Conservation (phyloP, 441 rosid species). For the Pelargonium citronellum region DNA sequence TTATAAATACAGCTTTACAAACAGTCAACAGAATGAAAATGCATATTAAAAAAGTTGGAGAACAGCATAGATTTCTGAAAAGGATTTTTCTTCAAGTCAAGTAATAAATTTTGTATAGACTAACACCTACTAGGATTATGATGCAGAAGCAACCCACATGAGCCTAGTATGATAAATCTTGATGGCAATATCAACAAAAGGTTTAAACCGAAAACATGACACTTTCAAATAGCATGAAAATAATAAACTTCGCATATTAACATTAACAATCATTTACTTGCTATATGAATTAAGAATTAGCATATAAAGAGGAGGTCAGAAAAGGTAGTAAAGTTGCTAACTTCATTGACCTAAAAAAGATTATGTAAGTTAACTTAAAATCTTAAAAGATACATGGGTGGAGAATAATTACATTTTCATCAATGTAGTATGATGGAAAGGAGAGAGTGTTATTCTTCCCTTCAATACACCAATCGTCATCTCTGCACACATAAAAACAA, state of each 20-base stretch:
- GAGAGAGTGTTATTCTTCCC: constrained; percentile 64
- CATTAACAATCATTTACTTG: constrained; percentile 1
- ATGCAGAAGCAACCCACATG: neutral
- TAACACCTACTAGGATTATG: neutral
- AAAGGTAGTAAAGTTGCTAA: neutral
- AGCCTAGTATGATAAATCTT: neutral
- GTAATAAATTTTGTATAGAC: constrained; percentile 7
- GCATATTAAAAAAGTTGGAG: constrained; percentile 12
- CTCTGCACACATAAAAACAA: constrained; percentile 50
- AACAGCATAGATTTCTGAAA: constrained; percentile 12
- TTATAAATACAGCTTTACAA: constrained; percentile 13
- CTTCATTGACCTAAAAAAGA: neutral
- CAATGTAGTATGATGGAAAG: constrained; percentile 87
- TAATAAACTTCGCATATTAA: neutral
- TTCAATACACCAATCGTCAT: constrained; percentile 75
- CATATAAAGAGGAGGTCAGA: neutral
- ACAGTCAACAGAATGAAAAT: neutral
- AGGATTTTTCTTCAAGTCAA: neutral
- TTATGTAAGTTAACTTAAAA: constrained; percentile 9
- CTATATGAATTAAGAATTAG: neutral
- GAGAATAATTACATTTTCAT: constrained; percentile 75
- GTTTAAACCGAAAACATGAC: neutral
- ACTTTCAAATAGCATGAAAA: neutral
- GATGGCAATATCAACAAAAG: constrained; percentile 6
- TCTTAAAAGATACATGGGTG: constrained; percentile 16